A percentile compares a stretch with the other conserved stretches of the same genome.
Evolutionary conservation across 208 protist genomes (phyloP).

Genomic region (Herpetomonas tarakana): DNA sequence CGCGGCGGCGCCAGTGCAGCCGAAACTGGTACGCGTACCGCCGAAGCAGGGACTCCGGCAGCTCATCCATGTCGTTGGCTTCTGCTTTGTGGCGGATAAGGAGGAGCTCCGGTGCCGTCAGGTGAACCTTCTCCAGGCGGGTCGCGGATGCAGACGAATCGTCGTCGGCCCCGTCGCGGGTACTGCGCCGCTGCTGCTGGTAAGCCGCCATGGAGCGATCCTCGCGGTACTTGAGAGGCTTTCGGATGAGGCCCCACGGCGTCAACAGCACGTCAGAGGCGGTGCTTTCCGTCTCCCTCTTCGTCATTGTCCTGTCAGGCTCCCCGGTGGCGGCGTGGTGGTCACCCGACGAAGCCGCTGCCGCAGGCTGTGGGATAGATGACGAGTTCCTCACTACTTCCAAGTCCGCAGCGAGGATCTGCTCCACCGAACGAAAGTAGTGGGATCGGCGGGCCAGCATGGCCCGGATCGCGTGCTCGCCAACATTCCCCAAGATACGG

Average conservation of each 20-base stretch:
- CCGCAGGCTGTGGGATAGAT: not conserved
- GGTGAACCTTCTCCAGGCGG: conserved; percentile 58
- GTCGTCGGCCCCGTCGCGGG: not conserved
- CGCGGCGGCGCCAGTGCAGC: conserved; percentile 66
- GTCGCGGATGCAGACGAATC: conserved; percentile 23
- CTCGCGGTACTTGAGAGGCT: conserved; percentile 26
- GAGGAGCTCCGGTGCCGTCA: conserved; percentile 60
- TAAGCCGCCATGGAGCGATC: not conserved
- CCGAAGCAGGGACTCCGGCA: conserved; percentile 74
- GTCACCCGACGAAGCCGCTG: not conserved
- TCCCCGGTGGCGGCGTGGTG: not conserved
- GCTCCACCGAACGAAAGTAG: conserved; percentile 86
- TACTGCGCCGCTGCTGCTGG: conserved; percentile 1
- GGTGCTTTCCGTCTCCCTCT: conserved; percentile 36
- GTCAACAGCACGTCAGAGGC: conserved; percentile 70
- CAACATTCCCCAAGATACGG: conserved; percentile 61
- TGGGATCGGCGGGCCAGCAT: conserved; percentile 79
- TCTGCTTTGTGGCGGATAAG: conserved; percentile 57
- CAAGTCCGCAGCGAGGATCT: conserved; percentile 71
- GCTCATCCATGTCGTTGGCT: conserved; percentile 74
- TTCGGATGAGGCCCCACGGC: conserved; percentile 85
- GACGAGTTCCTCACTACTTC: conserved; percentile 30
- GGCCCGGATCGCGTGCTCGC: conserved; percentile 47
- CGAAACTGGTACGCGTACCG: conserved; percentile 86
- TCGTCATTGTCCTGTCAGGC: conserved; percentile 42